Percentiles rank a stretch among this genome's conserved stretches.
Evolutionary conservation across 1,139 yeast genomes (phyloP).

Genomic region (Candida neerlandica): DNA sequence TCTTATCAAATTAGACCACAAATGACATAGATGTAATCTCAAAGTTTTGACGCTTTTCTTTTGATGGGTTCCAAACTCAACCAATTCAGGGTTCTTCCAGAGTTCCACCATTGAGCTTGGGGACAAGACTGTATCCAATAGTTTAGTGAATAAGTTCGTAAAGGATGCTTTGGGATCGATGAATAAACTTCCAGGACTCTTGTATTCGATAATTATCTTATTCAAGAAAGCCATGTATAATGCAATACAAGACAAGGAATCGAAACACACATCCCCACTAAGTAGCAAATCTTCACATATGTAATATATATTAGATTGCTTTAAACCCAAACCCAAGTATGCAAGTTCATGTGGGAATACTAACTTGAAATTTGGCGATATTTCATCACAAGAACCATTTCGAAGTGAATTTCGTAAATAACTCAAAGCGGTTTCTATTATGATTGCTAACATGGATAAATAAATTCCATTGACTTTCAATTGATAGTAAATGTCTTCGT

Average conservation of each 20-base stretch:
- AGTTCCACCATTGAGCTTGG: constrained; percentile 24
- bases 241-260: constrained; percentile 28
- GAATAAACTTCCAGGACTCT: constrained; percentile 17
- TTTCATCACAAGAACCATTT: constrained; percentile 16
- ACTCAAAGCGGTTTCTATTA: constrained; percentile 36
- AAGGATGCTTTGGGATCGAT: constrained; percentile 22
- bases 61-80: constrained; percentile 22
- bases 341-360: constrained; percentile 31
- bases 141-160: constrained; percentile 20
- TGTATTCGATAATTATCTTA: constrained; percentile 23
- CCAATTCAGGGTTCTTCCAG: constrained; percentile 42
- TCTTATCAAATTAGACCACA: constrained; percentile 43
- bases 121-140: constrained; percentile 17
- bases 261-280: constrained; percentile 12
- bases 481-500: constrained; percentile 7
- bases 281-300: constrained; percentile 20
- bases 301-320: constrained; percentile 19
- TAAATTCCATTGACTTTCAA: constrained; percentile 28
- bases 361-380: constrained; percentile 20
- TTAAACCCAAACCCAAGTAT: constrained; percentile 21
- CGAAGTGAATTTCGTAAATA: constrained; percentile 22
- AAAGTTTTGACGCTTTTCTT: constrained; percentile 26
- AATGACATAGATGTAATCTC: constrained; percentile 34
- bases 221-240: constrained; percentile 28
- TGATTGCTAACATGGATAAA: constrained; percentile 32